phyloP scores from a whole-genome alignment of 2,329 filamentous ascomycete species.

The Orbilia javanica region DNA sequence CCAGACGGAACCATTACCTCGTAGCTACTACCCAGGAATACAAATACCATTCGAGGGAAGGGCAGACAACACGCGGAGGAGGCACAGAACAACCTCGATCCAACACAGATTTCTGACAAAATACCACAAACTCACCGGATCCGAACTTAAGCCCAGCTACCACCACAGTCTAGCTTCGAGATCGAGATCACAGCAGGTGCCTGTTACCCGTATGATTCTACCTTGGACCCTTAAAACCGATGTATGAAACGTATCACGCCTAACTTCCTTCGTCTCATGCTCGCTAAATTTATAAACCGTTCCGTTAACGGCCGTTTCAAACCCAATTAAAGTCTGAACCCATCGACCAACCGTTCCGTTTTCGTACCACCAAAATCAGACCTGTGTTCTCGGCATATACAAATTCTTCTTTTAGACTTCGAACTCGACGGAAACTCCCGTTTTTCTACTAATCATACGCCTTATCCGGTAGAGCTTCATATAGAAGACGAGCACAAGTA shows the following conservation, averaged over 20 bases:
- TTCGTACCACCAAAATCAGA: background rate
- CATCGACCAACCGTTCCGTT: background rate
- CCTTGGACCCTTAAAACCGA: too few species aligned
- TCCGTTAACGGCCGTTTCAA: constrained; percentile 1
- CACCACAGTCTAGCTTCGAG: too few species aligned
- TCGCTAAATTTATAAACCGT: background rate
- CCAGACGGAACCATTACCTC: too few species aligned
- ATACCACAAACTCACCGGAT: constrained; percentile 12
- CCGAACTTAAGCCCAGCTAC: too few species aligned
- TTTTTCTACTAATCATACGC: background rate
- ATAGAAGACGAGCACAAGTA: too few species aligned
- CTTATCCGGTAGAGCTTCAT: background rate
- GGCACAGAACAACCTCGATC: background rate
- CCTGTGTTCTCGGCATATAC: background rate
- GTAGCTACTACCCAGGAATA: too few species aligned
- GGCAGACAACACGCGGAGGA: background rate
- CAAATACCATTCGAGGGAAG: too few species aligned
- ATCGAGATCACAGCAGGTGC: too few species aligned
- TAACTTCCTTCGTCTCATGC: too few species aligned
- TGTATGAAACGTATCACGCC: background rate
- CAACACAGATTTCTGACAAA: constrained; percentile 7
- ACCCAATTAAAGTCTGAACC: background rate
- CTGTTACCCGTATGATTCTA: too few species aligned
- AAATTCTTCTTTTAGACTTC: background rate
- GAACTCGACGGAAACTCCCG: background rate